A percentile compares a stretch with the other conserved stretches of the same genome.
phyloP scores from a whole-genome alignment of 306 rosid genomes.

The Macrotyloma uniflorum region DNA sequence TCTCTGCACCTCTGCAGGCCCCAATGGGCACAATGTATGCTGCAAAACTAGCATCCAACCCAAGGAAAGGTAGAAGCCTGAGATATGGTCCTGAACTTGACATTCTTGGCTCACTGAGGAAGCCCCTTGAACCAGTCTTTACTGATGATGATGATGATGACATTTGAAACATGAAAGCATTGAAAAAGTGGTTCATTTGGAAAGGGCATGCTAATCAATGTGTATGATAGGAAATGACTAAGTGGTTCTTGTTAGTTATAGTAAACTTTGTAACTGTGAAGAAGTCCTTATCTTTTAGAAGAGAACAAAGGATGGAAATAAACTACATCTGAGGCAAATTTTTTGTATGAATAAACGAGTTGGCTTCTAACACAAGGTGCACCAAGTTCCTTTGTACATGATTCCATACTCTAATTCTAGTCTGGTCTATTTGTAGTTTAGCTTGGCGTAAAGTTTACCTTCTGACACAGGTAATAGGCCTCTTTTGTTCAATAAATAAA shows the following conservation, averaged over 20 bases:
- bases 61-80: conserved; percentile 52
- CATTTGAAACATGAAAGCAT: conserved; percentile 2
- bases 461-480: not conserved
- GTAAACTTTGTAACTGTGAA: conserved; percentile 17
- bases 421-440: not conserved
- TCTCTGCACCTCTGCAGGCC: conserved; percentile 49
- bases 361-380: not conserved
- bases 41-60: conserved; percentile 39
- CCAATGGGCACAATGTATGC: conserved; percentile 30
- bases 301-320: conserved; percentile 17
- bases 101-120: conserved; percentile 49
- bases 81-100: conserved; percentile 47
- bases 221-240: conserved; percentile 1
- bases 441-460: not conserved
- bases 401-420: not conserved
- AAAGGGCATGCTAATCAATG: not conserved
- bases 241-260: conserved; percentile 10
- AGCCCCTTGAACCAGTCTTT: conserved; percentile 66
- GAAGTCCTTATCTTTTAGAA: conserved; percentile 22
- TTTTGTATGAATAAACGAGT: conserved; percentile 11
- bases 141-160: conserved; percentile 41
- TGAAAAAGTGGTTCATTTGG: not conserved
- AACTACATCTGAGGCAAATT: not conserved
- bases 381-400: not conserved
- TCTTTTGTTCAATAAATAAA: not conserved